Evolutionary conservation across 306 rosid species (phyloP), one percentile per base, ranked within the genome.

Genomic region (Argentina anserina): DNA sequence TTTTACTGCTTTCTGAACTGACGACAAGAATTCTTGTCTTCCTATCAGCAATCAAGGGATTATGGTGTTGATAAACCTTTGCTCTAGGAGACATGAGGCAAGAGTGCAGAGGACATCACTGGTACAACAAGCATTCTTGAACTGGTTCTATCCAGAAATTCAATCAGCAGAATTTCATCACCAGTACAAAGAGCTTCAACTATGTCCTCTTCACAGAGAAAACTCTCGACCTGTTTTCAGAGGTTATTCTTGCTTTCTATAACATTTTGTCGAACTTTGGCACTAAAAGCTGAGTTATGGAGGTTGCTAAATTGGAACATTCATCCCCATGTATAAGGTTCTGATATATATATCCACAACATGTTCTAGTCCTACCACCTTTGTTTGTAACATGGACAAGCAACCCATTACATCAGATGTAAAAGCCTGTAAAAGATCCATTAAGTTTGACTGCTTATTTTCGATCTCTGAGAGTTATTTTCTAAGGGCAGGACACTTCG

Each of bases 91-190:
- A 78, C 78, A 88, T 28, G 95, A 87, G 23, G 90, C 82, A 76
- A 90, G 77, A 76, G 77, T 80, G 66, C 86, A 76, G 34, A 92
- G 77, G 43, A 90, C 79, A 52, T 80, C 82, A 29, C 80, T 67
- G 36, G 80, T 81, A 63, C 0, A 91, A 85, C 81, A 92, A 83
- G 67, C 87, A 82, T 80, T 84, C 87, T 29, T 88, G 84, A 72
- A 90, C 92, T 3, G 92, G 96, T 92, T 80, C 80, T 81, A 72
- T 87, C 90, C 62, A 92, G 87, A 73, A 92, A 95, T 72, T 92
- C 92, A 75, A 83, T 41, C 28, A 90, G 72, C 75, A 84, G 52
- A 65, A 74, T 81, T 71, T 92, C 95, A 77, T 90, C 89, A n/a
- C 78, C 80, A 1, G 84, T 87, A 79, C 80, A 78, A 72, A 92